Base-by-base conservation (phyloP, 2,329 filamentous ascomycete genomes). In the Aureobasidium sp. region DNA sequence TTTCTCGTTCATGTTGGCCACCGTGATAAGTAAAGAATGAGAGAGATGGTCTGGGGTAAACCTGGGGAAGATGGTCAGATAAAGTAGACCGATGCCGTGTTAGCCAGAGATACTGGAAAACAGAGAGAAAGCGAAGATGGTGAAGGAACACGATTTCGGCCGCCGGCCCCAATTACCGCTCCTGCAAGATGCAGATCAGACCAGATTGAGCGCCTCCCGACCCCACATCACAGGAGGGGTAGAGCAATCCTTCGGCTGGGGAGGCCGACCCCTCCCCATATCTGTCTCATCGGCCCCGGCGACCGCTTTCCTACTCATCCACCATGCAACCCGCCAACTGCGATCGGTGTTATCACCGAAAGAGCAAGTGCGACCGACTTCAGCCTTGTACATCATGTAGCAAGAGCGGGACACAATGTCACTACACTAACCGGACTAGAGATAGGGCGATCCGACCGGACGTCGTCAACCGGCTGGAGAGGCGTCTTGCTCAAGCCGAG, bases 331-430 rank as follows among this genome's bases (percentile, higher is more conserved):
- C 63, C 1, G 56, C 61, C 9, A 64, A 64, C 13, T 77, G 74
- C 66, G 75, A 77, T 46, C 71, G 74, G 56, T 77, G 76, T 64
- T 76, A 78, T 65, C 70, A 71, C 39, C 67, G 76, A 47, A 78
- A 78, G 64, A 74, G 74, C 36, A 71, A 71, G 42, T 78, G 77
- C 64, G 75, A 78, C 68, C 76, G 76, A 58, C 63, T 66, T 26
- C 71, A 69, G 5, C 75, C 74, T 39, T 78, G 77, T 61, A 67
- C 69, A 4, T 69, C 71, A 6, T 78, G 76, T 64, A 66, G 66
- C n/a, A 70, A 72, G 46, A 72, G 72, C 48, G 70, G 68, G 8
- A 69, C 70, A 5, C 51, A 65, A 4, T 78, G 77, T 58, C 66
- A 69, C 3, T 76, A 78, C 65, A 70, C 71, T 34, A 67, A 67